Base-by-base conservation (phyloP, 768 basidiomycete genomes). In the Leccinum subgranulosum region DNA sequence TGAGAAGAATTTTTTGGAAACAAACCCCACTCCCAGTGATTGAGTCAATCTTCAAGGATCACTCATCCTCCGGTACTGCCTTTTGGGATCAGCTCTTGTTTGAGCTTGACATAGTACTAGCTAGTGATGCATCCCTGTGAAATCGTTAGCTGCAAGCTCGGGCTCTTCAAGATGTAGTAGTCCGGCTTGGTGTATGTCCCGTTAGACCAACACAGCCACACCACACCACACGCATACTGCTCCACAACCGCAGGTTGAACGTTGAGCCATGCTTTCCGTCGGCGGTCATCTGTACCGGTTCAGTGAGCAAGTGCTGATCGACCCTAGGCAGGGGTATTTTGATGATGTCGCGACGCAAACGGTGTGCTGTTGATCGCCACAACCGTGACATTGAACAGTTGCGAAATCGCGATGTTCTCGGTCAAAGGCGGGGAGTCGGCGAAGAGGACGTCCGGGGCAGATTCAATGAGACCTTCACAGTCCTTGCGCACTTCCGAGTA, bases 41-140 rank as follows among this genome's bases (percentile, higher is more conserved):
- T 90, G 2, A 89, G 90, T 48, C 85, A 81, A 72, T 98, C 96
- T 65, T 96, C 87, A 70, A 94, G 96, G 59, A 97, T 89, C 47
- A 94, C 83, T n/a, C 52, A 98, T 70, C 10, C 96, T 52, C 92
- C 96, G 4, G 87, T 88, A 49, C 79, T 66, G 4, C 91, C 92
- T 41, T 83, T 75, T 0, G 82, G 66, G 53, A 98, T 81, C 10
- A 99, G 79, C 70, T 98, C 94, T 21, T 94, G 90, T 9, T 91
- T 91, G 55, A 23, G 79, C 55, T 81, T 81, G 27, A 90, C 80
- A 67, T 99, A 96, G 27, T 85, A 70, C 51, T 98, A 73, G 66
- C 92, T 94, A 11, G 81, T 87, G 59, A 98, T 94, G 14, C 96
- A 77, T 2, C 97, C 97, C 4, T 85, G 77, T 0, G 84, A 80